These are phyloP conservation scores for Ciborinia camelliae DNA, from an alignment of 2,329 filamentous ascomycete genomes.

Conservation along the genomic window DNA sequence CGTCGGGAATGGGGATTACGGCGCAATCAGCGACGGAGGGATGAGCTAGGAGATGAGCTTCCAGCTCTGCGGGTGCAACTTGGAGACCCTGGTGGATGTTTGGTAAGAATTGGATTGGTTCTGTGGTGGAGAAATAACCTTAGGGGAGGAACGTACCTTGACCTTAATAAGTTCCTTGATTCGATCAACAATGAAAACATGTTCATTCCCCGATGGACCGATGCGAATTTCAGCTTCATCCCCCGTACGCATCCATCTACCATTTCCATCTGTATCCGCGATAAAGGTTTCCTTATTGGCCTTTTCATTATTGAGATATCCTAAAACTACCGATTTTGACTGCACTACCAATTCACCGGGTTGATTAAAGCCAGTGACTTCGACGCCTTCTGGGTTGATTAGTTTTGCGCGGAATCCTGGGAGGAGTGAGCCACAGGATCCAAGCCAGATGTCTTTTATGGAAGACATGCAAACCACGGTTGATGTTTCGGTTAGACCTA, in stretches of 20 bases:
- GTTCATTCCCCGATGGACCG: conserved; percentile 66
- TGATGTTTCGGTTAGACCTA: conserved; percentile 71
- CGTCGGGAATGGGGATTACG: conserved; percentile 69
- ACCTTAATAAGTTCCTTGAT: conserved; percentile 78
- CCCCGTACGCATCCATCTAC: conserved; percentile 71
- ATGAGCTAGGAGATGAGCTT: conserved; percentile 74
- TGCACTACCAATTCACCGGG: conserved; percentile 80
- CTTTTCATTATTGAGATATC: conserved; percentile 83
- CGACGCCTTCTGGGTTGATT: conserved; percentile 62
- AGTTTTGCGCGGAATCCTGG: conserved; percentile 64
- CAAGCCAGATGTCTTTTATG: conserved; percentile 63
- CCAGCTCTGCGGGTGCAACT: conserved; percentile 80
- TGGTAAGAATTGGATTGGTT: not conserved
- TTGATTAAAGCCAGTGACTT: conserved; percentile 62
- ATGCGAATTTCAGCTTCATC: conserved; percentile 74
- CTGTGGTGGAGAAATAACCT: too few relatives aligned
- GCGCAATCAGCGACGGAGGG: conserved; percentile 73
- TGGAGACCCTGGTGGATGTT: conserved; percentile 56
- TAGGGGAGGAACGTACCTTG: conserved; percentile 52
- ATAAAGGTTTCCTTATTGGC: conserved; percentile 78
- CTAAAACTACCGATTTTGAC: conserved; percentile 71
- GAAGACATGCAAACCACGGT: conserved; percentile 64
- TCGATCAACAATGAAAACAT: conserved; percentile 80
- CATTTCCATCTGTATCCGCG: conserved; percentile 57
- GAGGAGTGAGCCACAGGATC: conserved; percentile 68